Percentiles rank a stretch among this genome's conserved stretches.
Evolutionary conservation across 768 basidiomycete genomes (phyloP).

Genomic region (Tylopilus plumbeoviolaceoides): DNA sequence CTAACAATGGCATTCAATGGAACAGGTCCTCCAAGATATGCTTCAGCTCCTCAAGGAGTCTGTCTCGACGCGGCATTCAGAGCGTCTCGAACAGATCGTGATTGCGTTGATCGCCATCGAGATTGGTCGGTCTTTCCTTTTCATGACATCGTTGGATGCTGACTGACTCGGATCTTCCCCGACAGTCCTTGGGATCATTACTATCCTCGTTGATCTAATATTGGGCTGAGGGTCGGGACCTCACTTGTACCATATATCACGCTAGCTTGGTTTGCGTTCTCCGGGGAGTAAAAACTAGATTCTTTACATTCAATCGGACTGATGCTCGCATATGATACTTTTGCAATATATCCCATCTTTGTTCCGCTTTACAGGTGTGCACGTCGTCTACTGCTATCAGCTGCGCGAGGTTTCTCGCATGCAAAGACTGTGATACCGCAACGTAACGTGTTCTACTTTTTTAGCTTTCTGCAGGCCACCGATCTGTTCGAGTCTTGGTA

Average conservation of each 20-base stretch:
- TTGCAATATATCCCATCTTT: neutral
- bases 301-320: conserved; percentile 1
- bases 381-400: neutral
- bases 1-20: neutral
- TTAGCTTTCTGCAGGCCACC: neutral
- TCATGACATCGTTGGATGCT: neutral
- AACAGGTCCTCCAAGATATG: conserved; percentile 93
- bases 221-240: conserved; percentile 33
- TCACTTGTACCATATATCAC: conserved; percentile 11
- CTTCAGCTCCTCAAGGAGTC: conserved; percentile 92
- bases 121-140: conserved; percentile 49
- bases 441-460: neutral
- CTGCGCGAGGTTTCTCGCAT: neutral
- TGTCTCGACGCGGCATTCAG: conserved; percentile 85
- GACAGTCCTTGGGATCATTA: conserved; percentile 82
- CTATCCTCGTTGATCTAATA: conserved; percentile 81
- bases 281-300: conserved; percentile 1
- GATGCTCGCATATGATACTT: conserved; percentile 7
- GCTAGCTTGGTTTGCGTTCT: neutral
- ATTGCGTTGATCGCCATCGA: conserved; percentile 88
- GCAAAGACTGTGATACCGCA: conserved; percentile 1
- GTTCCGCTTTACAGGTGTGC: neutral
- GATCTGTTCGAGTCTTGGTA: neutral
- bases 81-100: conserved; percentile 89
- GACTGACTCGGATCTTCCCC: conserved; percentile 2